Conservation (phyloP, 352 stramenopile genomes). For the Globisporangium carolinianum region DNA sequence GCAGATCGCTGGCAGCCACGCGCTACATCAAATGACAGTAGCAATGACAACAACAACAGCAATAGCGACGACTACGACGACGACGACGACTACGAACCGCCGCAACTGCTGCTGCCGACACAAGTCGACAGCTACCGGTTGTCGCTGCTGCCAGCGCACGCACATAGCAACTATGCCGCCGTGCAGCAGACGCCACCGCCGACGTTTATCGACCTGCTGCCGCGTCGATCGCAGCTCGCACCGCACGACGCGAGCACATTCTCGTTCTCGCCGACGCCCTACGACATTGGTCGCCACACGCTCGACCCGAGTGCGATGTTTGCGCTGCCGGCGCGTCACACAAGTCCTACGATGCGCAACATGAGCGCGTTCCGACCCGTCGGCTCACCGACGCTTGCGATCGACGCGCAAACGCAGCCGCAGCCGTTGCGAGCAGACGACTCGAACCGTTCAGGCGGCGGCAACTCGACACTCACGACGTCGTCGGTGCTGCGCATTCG, state of each 20-base stretch:
- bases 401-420: not conserved
- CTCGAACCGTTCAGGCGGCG: not conserved
- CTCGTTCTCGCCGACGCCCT: constrained; percentile 9
- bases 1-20: not conserved
- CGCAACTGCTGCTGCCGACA: not conserved
- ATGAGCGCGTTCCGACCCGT: constrained; percentile 29
- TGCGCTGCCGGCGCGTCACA: constrained; percentile 12
- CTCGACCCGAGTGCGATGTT: constrained; percentile 19
- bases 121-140: not conserved
- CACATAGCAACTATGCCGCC: not conserved
- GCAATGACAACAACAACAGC: too few species aligned
- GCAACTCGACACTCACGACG: not conserved
- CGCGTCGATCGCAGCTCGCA: constrained; percentile 23
- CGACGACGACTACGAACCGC: not conserved
- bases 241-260: constrained; percentile 8
- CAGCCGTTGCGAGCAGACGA: constrained; percentile 2
- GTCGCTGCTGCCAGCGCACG: not conserved
- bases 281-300: constrained; percentile 16
- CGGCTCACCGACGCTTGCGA: constrained; percentile 5
- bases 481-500: constrained; percentile 11
- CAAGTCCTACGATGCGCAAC: constrained; percentile 22
- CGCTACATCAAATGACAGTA: not conserved
- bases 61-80: too few species aligned
- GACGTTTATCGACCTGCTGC: constrained; percentile 22
- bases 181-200: constrained; percentile 3